Base-by-base conservation (phyloP, 495 filamentous ascomycete species). In the Penicillium steckii region DNA sequence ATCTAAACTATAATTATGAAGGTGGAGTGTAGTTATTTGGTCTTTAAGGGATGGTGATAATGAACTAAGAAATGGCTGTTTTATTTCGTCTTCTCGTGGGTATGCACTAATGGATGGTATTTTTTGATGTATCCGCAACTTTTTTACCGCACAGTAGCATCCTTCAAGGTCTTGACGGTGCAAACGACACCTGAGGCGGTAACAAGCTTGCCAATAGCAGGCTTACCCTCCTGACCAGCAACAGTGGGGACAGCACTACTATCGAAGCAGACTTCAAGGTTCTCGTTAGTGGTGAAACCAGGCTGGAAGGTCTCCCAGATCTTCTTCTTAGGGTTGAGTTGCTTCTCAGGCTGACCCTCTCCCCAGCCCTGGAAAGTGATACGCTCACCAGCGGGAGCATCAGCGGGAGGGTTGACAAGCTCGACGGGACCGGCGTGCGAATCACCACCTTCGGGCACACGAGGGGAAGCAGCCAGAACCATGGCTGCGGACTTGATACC, bases 321-420 rank as follows among this genome's bases (percentile, higher is more conserved):
- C 83, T 96, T 97, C 83, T 97, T 97, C 86, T 97, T 98, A 35
- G 95, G 94, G 77, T 97, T 97, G 57, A 98, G 80, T 46, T 89
- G 79, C 55, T 85, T 85, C 77, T 97, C 91, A 8, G 95, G 94
- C 80, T 96, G 86, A 29, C 90, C 91, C 30, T 74, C 69, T 59
- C 83, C 77, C 86, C 90, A 98, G 44, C 95, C 94, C 61, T 98
- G 90, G 68, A 98, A 97, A 76, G 71, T 88, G 18, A 97, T 87
- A 44, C 90, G 80, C 65, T 95, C 89, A 52, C 94, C 94, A 26
- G 91, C 87, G 52, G 80, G 74, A 18, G 89, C 81, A 42, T 82
- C 90, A n/a, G 73, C 77, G 2, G 95, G 94, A 2, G 94, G 94
- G 47, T 74, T 85, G 25, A 97, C 92, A 27, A 98, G 82, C 77